A percentile compares a stretch with the other conserved stretches of the same genome.
Evolutionary conservation across 1,284 basidiomycete species (phyloP).

Genomic region (Rhodotorula glutinis): DNA sequence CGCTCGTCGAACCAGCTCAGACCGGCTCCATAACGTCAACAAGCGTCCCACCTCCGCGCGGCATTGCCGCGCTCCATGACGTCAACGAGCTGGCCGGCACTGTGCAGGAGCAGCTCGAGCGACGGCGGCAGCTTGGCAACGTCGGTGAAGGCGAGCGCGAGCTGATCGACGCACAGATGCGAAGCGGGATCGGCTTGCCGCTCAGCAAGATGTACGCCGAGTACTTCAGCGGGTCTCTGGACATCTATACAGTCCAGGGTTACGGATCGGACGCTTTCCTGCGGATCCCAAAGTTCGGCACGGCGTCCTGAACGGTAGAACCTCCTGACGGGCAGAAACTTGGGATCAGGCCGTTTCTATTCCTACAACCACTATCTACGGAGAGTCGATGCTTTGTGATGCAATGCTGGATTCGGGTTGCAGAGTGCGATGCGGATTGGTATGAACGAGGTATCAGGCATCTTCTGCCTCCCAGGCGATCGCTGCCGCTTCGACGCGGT

Average conservation of each 20-base stretch:
- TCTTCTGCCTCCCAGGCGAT: conserved; percentile 16
- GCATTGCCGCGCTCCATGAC: conserved; percentile 19
- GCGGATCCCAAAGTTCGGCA: conserved; percentile 37
- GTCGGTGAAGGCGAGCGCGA: conserved; percentile 14
- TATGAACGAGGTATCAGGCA: neutral
- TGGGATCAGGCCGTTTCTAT: too few relatives aligned
- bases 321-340: too few relatives aligned
- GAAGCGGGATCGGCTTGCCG: conserved; percentile 40
- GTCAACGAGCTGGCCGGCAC: conserved; percentile 21
- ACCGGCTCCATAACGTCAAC: neutral
- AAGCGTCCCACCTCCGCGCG: neutral
- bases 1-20: neutral
- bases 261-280: conserved; percentile 39
- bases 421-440: too few relatives aligned
- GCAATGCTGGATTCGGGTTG: too few relatives aligned
- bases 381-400: too few relatives aligned
- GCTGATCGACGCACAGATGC: conserved; percentile 32
- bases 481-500: conserved; percentile 18
- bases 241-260: conserved; percentile 38
- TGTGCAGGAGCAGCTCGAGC: conserved; percentile 23
- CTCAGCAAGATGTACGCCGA: conserved; percentile 42
- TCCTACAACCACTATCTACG: too few relatives aligned
- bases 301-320: neutral
- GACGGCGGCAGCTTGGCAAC: neutral
- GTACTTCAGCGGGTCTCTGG: conserved; percentile 39